These are phyloP conservation scores for Penicillium odoratum DNA, from an alignment of 495 filamentous ascomycete species.

Conservation along the genomic window DNA sequence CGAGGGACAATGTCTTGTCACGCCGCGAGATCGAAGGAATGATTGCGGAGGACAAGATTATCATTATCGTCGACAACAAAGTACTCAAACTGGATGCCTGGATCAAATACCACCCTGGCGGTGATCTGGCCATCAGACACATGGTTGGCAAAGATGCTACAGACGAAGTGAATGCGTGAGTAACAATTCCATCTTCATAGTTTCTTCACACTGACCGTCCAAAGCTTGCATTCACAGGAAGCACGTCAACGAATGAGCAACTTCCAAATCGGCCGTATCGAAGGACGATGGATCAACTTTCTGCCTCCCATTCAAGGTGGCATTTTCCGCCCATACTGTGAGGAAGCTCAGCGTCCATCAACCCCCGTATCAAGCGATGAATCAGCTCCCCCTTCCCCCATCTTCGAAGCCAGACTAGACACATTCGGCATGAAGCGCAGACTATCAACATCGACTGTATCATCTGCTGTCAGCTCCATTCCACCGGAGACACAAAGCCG, in stretches of 20 bases:
- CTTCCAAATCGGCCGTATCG: conserved; percentile 74
- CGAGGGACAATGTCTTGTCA: conserved; percentile 54
- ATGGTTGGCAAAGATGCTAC: conserved; percentile 88
- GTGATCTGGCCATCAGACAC: conserved; percentile 78
- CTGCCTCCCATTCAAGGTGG: conserved; percentile 83
- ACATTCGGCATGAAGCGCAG: conserved; percentile 10
- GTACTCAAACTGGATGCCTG: conserved; percentile 79
- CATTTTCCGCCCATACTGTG: conserved; percentile 42
- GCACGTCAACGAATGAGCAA: conserved; percentile 65
- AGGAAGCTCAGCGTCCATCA: background rate
- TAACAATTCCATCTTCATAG: background rate
- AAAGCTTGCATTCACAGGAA: conserved; percentile 67
- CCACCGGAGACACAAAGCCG: background rate
- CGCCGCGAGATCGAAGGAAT: conserved; percentile 71
- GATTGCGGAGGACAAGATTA: conserved; percentile 69
- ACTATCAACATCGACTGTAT: conserved; percentile 56
- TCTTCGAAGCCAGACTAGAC: conserved; percentile 14
- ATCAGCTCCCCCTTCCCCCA: conserved; percentile 16
- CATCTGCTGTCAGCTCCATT: conserved; percentile 12
- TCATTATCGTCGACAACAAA: conserved; percentile 74
- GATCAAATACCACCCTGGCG: conserved; percentile 81
- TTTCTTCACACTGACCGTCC: background rate
- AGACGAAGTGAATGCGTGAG: conserved; percentile 70
- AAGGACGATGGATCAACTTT: conserved; percentile 79
- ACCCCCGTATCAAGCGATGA: conserved; percentile 14